Evolutionary conservation across 805 yeast genomes (phyloP), one percentile per base, ranked within the genome.

Genomic region (Suhomyces emberorum): DNA sequence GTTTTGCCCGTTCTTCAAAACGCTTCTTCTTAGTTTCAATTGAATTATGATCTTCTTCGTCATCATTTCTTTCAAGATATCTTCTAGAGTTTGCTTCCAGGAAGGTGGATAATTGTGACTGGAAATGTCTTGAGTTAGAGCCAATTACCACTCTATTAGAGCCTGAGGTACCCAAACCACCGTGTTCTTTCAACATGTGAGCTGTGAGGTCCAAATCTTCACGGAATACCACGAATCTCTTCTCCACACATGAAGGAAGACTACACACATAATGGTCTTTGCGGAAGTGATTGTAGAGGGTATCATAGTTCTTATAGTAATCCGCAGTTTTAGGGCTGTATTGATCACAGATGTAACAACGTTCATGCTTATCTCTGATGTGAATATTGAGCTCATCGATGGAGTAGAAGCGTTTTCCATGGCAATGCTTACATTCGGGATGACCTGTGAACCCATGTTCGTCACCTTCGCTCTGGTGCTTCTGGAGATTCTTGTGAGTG

Each of bases 211-310:
- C 97, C 37, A 88, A 60, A 35, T 85, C 93, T 43, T 88, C 91
- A 15, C 81, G 75, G 55, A 93, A 93, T 1, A 91, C 98, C 15
- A 93, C 93, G 62, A 93, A 91, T 55, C 86, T 85, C 58, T 84
- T 80, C 38, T 89, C 98, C 32, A 89, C 60, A 62, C 99, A 93
- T 9, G 74, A 52, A 32, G 77, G 85, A 14, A 84, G 83, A 21
- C 74, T 70, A 63, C 99, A 93, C 11, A 79, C 78, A 58, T 69
- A 87, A 59, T 93, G 99, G 28, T 72, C 78, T 3, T 54, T 57
- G 47, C 66, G 70, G 60, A 93, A 93, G 65, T 93, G 99, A 11
- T 67, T 65, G 48, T 79, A 83, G 37, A 93, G 68, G 26, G 77
- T 69, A 30, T 83, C 83, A 54, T 91, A 91, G 57, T 89, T 75